phyloP scores from a whole-genome alignment of 352 stramenopile genomes.

The Phytophthora chlamydospora region DNA sequence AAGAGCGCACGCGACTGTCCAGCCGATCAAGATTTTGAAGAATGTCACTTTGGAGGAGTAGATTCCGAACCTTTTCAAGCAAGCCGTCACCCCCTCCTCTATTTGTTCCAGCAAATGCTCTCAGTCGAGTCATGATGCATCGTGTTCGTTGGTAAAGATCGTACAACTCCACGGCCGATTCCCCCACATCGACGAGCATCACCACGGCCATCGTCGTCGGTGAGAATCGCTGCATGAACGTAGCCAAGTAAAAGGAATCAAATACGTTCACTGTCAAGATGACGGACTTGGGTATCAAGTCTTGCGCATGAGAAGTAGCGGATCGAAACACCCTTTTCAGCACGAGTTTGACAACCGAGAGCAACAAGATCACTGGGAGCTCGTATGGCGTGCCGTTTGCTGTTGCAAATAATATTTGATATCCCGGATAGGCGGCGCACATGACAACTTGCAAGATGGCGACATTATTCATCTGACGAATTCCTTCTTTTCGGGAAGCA shows the following conservation, averaged over 20 bases:
- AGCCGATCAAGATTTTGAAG: too few relatives aligned
- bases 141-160: background rate
- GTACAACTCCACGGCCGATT: background rate
- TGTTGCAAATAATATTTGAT: background rate
- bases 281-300: background rate
- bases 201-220: background rate
- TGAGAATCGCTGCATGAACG: background rate
- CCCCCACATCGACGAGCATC: background rate
- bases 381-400: background rate
- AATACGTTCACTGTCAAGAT: constrained; percentile 3
- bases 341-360: background rate
- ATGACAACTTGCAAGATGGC: too few relatives aligned
- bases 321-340: background rate
- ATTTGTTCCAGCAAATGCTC: too few relatives aligned
- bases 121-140: background rate
- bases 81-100: too few relatives aligned
- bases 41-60: too few relatives aligned
- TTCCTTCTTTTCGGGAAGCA: background rate
- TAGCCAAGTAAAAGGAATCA: constrained; percentile 7
- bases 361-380: background rate
- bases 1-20: background rate
- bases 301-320: background rate
- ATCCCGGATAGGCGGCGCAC: background rate
- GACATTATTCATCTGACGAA: too few relatives aligned
- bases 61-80: too few relatives aligned